Percentiles rank a stretch among this genome's conserved stretches.
Evolutionary conservation across 441 rosid genomes (phyloP).

Genomic region (Mallotus repandus): DNA sequence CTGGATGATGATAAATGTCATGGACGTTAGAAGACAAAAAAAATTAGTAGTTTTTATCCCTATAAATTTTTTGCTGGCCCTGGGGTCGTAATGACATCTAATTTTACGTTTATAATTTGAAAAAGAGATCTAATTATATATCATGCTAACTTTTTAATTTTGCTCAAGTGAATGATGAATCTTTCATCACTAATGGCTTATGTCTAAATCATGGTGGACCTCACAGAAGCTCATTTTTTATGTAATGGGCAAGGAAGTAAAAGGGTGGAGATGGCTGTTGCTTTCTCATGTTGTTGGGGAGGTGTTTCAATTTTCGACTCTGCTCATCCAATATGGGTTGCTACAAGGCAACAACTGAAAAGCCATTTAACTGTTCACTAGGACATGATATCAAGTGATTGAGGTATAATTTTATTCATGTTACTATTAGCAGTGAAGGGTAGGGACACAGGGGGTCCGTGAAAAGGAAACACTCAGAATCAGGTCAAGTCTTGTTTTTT

Average conservation of each 20-base stretch:
- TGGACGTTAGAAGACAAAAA: too few species aligned
- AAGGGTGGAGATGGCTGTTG: slow-evolving; percentile 18
- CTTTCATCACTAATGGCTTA: slow-evolving; percentile 15
- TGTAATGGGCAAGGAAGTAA: slow-evolving; percentile 16
- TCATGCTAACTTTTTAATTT: too few species aligned
- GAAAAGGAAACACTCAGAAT: neutral
- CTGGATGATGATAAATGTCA: too few species aligned
- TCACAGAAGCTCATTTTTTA: slow-evolving; percentile 2
- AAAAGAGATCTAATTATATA: too few species aligned
- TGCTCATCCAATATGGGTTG: neutral
- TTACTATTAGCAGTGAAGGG: neutral
- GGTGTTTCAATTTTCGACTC: slow-evolving; percentile 12
- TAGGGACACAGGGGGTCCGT: neutral
- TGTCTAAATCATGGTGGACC: slow-evolving; percentile 26
- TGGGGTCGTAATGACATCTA: too few species aligned
- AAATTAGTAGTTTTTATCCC: too few species aligned
- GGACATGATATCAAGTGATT: slow-evolving; percentile 23
- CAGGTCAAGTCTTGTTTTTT: slow-evolving; percentile 15
- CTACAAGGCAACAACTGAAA: slow-evolving; percentile 22
- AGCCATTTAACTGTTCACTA: slow-evolving; percentile 27
- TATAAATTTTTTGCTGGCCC: too few species aligned
- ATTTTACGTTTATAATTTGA: too few species aligned
- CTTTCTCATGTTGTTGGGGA: neutral
- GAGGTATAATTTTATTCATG: slow-evolving; percentile 17
- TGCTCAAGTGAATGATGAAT: neutral